phyloP scores from a whole-genome alignment of 495 filamentous ascomycete species.

The Trichoderma virens region DNA sequence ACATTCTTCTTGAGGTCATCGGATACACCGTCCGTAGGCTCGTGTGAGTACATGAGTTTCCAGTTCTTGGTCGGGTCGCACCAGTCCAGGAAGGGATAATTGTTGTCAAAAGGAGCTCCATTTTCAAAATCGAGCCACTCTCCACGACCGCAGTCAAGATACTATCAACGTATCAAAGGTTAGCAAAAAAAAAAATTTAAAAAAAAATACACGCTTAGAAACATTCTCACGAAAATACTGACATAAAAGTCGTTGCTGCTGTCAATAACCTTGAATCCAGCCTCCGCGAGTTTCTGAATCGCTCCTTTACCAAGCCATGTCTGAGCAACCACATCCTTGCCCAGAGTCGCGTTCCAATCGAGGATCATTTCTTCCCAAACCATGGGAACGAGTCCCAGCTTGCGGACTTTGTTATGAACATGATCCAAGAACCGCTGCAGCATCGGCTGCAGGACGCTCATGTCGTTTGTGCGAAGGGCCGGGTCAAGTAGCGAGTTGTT shows the following conservation, averaged over 20 bases:
- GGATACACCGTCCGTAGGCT: constrained; percentile 56
- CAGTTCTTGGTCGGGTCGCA: constrained; percentile 68
- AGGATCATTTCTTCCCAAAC: constrained; percentile 81
- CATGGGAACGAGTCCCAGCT: constrained; percentile 55
- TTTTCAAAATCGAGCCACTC: constrained; percentile 63
- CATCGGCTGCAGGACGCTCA: constrained; percentile 54
- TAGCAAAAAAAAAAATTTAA: not conserved
- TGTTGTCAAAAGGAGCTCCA: constrained; percentile 31
- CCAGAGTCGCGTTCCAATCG: constrained; percentile 63
- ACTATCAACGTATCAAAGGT: constrained; percentile 30
- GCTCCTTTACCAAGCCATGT: constrained; percentile 57
- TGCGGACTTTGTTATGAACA: constrained; percentile 51
- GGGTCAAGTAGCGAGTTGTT: constrained; percentile 68
- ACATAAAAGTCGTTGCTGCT: constrained; percentile 61
- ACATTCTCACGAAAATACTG: too few species aligned
- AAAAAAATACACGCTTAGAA: too few species aligned
- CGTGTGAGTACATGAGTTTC: constrained; percentile 69
- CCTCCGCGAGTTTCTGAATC: constrained; percentile 44
- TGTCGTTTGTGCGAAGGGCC: constrained; percentile 54
- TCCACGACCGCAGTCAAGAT: constrained; percentile 74
- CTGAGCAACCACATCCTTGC: constrained; percentile 57
- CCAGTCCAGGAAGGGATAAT: constrained; percentile 69
- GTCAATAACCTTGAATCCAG: constrained; percentile 59
- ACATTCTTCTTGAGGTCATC: constrained; percentile 51
- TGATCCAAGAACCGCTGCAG: constrained; percentile 64